phyloP scores from a whole-genome alignment of 2,329 filamentous ascomycete species.

The Celoporthe dispersa region DNA sequence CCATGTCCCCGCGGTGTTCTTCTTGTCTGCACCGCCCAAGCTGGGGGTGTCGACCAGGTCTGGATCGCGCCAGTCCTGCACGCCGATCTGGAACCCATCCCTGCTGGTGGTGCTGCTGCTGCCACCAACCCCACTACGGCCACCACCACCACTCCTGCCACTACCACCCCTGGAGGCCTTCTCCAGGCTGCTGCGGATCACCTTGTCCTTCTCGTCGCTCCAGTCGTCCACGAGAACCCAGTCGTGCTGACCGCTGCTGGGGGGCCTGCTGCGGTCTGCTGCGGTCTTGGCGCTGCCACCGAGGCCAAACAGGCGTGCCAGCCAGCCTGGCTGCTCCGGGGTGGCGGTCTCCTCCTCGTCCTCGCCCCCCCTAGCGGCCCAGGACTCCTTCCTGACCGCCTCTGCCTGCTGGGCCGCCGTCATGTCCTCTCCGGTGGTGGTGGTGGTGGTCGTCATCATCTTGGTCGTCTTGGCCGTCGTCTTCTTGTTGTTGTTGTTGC shows the following conservation, averaged over 20 bases:
- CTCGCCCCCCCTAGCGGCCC: no score
- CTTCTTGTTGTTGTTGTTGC: no score
- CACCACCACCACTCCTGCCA: conserved; percentile 20
- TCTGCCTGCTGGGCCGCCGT: conserved; percentile 14
- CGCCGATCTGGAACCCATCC: conserved; percentile 79
- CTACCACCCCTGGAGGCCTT: conserved; percentile 41
- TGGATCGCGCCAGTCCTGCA: conserved; percentile 85
- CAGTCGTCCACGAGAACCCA: conserved; percentile 74
- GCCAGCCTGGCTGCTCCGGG: conserved; percentile 43
- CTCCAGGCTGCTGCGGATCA: conserved; percentile 39
- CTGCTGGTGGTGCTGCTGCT: conserved; percentile 29
- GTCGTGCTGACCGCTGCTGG: conserved; percentile 73
- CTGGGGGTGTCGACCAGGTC: conserved; percentile 61
- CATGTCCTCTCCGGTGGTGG: conserved; percentile 21
- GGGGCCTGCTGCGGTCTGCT: conserved; percentile 64
- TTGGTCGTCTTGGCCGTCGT: no score
- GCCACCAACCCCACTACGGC: no score
- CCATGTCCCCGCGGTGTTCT: conserved; percentile 7
- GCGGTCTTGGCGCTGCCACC: conserved; percentile 38
- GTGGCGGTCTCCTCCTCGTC: no score
- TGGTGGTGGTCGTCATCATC: no score
- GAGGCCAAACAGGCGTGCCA: conserved; percentile 49
- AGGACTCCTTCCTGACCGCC: conserved; percentile 23
- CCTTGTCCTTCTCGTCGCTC: conserved; percentile 30
- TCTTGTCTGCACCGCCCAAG: conserved; percentile 38